Percentiles rank a stretch among this genome's conserved stretches.
Conservation (phyloP, 2,329 filamentous ascomycete genomes). For the Xylaria sp. region DNA sequence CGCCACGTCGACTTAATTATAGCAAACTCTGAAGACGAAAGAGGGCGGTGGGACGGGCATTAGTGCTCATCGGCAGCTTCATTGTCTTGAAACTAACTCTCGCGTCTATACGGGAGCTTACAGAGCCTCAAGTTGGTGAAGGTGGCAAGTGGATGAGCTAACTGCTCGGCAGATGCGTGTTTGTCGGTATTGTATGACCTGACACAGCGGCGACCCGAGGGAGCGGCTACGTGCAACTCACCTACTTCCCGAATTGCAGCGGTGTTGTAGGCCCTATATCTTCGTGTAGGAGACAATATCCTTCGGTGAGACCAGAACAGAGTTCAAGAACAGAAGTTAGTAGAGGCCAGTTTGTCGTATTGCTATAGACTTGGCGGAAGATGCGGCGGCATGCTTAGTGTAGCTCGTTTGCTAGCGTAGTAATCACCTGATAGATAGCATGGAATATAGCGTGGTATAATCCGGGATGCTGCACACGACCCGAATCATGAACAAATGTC, state of each 20-base stretch:
- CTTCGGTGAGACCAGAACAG: neutral
- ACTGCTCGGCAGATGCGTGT: neutral
- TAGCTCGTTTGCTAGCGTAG: constrained; percentile 5
- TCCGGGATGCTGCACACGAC: neutral
- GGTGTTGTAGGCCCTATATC: neutral
- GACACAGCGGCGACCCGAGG: neutral
- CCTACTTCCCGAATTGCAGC: neutral
- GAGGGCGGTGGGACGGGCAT: neutral
- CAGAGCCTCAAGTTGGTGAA: too few relatives aligned
- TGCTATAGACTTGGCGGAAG: constrained; percentile 16
- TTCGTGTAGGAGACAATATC: too few relatives aligned
- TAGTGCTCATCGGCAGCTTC: neutral
- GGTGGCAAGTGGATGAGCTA: neutral
- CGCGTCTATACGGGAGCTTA: too few relatives aligned
- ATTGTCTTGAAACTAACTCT: neutral
- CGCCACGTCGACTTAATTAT: neutral
- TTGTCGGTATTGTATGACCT: constrained; percentile 1
- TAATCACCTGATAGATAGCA: neutral
- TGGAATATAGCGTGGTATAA: neutral
- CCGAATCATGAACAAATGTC: neutral
- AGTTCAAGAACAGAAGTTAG: neutral
- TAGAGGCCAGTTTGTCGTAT: constrained; percentile 1
- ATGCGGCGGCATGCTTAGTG: constrained; percentile 16
- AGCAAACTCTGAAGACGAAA: neutral
- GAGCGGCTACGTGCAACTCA: neutral